These are phyloP conservation scores for Phylloporus rhodoxanthus DNA, from an alignment of 768 basidiomycete species.

Conservation along the genomic window DNA sequence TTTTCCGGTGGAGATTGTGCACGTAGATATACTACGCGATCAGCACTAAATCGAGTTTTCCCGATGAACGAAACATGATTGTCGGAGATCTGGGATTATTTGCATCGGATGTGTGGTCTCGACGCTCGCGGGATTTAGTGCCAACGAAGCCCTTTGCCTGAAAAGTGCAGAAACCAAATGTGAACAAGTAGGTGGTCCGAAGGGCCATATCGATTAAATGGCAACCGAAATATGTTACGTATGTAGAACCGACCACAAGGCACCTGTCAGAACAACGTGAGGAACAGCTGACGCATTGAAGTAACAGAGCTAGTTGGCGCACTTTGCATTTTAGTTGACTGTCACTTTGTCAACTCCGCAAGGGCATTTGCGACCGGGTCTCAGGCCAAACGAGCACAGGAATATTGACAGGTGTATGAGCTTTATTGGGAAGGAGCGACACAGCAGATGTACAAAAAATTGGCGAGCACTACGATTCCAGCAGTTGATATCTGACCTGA, in stretches of 20 bases:
- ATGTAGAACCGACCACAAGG: conserved; percentile 29
- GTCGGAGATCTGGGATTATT: conserved; percentile 35
- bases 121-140: conserved; percentile 34
- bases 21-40: conserved; percentile 39
- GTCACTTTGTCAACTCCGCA: conserved; percentile 26
- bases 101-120: conserved; percentile 32
- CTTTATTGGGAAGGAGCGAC: conserved; percentile 20
- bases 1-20: conserved; percentile 34
- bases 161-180: conserved; percentile 28
- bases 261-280: conserved; percentile 29
- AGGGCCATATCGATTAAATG: conserved; percentile 35
- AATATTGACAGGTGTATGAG: conserved; percentile 19
- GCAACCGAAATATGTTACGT: conserved; percentile 34
- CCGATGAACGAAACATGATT: conserved; percentile 31
- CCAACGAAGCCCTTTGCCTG: conserved; percentile 32
- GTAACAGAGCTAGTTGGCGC: conserved; percentile 29
- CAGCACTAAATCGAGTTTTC: conserved; percentile 34
- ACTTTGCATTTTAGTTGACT: conserved; percentile 29
- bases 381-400: conserved; percentile 20
- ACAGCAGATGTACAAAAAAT: conserved; percentile 25
- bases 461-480: conserved; percentile 20
- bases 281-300: conserved; percentile 21
- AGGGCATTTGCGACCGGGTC: conserved; percentile 25
- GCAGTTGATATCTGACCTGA: conserved; percentile 19
- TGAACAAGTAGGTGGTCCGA: conserved; percentile 35